Evolutionary conservation across 139 green algal species (phyloP).

Genomic region (Chlorella ohadii): DNA sequence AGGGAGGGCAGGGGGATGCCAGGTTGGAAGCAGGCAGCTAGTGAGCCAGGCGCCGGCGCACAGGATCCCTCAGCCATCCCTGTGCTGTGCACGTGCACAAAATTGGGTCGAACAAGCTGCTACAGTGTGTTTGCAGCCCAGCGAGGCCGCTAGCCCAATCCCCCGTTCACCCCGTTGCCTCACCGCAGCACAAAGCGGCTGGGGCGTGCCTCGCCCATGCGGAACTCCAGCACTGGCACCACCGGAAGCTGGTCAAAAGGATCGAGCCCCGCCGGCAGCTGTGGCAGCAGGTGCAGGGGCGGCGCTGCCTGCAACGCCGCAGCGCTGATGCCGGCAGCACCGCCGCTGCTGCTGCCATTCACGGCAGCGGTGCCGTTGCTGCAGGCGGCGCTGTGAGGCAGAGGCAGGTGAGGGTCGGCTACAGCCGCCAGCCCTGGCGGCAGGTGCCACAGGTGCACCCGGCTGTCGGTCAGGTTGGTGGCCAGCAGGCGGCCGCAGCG

Average conservation of each 20-base stretch:
- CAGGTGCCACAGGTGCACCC: constrained; percentile 48
- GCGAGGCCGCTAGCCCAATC: too few species aligned
- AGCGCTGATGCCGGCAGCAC: not conserved
- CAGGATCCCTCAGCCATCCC: too few species aligned
- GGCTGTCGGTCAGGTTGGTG: constrained; percentile 46
- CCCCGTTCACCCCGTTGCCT: too few species aligned
- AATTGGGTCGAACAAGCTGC: too few species aligned
- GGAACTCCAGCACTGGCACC: constrained; percentile 13
- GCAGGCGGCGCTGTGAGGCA: too few species aligned
- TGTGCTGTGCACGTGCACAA: too few species aligned
- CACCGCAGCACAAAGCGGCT: constrained; percentile 16
- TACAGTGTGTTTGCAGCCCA: too few species aligned
- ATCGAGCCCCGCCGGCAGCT: not conserved
- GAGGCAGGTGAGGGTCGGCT: not conserved
- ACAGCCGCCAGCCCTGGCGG: not conserved
- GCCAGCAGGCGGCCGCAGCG: constrained; percentile 69
- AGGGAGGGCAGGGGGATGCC: too few species aligned
- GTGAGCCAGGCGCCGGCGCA: too few species aligned
- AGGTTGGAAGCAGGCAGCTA: too few species aligned
- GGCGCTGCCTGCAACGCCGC: not conserved
- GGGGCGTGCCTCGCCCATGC: not conserved
- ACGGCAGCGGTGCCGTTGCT: too few species aligned
- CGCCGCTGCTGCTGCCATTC: not conserved
- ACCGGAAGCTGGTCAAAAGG: constrained; percentile 21
- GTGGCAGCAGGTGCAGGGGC: not conserved